These are phyloP conservation scores for Colletotrichum coccodes DNA, from an alignment of 2,329 filamentous ascomycete genomes.

Conservation along the genomic window DNA sequence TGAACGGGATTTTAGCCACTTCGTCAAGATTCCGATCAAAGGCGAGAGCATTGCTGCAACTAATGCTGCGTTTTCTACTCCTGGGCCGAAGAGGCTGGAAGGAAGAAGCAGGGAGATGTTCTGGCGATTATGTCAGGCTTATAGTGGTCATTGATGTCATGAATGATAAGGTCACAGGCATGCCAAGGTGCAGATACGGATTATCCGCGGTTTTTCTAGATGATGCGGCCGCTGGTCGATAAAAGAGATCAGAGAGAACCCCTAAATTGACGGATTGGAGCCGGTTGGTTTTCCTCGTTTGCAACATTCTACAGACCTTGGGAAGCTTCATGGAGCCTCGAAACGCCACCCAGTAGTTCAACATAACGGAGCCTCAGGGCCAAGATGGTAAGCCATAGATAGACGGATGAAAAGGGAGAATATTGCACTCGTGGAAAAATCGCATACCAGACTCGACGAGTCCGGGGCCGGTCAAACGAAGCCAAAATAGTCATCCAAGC, in stretches of 20 bases:
- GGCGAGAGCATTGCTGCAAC: conserved; percentile 74
- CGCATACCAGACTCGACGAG: too few relatives aligned
- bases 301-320: conserved; percentile 56
- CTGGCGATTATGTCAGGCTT: conserved; percentile 67
- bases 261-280: conserved; percentile 60
- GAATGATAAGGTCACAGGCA: conserved; percentile 66
- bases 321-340: conserved; percentile 59
- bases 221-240: conserved; percentile 55
- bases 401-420: neutral
- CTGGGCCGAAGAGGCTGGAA: conserved; percentile 43
- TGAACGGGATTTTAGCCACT: conserved; percentile 49
- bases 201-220: conserved; percentile 61
- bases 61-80: conserved; percentile 38
- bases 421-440: too few relatives aligned
- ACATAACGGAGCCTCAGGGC: neutral
- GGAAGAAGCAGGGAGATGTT: conserved; percentile 47
- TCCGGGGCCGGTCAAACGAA: too few relatives aligned
- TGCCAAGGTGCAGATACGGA: conserved; percentile 65
- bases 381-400: neutral
- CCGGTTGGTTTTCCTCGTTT: conserved; percentile 59
- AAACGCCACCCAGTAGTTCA: conserved; percentile 64
- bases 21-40: conserved; percentile 75
- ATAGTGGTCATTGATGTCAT: conserved; percentile 65
- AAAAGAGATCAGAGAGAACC: conserved; percentile 56
- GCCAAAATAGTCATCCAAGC: too few relatives aligned